These are phyloP conservation scores for Penicillium paradoxum DNA, from an alignment of 495 filamentous ascomycete genomes.

Conservation along the genomic window DNA sequence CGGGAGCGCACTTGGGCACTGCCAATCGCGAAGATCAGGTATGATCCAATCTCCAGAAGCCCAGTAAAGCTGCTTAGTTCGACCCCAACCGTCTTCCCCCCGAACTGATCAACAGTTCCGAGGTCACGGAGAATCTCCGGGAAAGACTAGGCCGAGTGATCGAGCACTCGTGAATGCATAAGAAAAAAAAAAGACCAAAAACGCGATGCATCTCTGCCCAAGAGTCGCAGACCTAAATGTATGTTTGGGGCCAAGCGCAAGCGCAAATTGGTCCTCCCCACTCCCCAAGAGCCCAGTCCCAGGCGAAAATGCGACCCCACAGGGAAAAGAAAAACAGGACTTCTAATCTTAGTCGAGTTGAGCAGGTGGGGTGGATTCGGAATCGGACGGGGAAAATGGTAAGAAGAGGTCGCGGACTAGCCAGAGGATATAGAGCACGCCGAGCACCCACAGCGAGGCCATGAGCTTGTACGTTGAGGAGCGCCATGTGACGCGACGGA, in stretches of 20 bases:
- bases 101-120: too few species aligned
- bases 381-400: constrained; percentile 24
- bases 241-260: too few species aligned
- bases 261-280: not conserved
- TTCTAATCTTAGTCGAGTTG: constrained; percentile 5
- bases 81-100: not conserved
- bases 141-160: too few species aligned
- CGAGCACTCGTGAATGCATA: not conserved
- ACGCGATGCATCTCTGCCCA: too few species aligned
- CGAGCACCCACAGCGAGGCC: constrained; percentile 44
- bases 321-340: not conserved
- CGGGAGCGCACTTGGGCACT: not conserved
- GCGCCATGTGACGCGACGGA: constrained; percentile 48
- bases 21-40: too few species aligned
- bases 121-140: constrained; percentile 4
- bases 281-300: not conserved
- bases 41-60: too few species aligned
- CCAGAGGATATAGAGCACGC: constrained; percentile 45
- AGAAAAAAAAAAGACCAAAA: too few species aligned
- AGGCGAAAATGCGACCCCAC: not conserved
- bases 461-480: constrained; percentile 48
- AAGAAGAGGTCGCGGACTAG: constrained; percentile 45
- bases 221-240: too few species aligned
- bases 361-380: constrained; percentile 11
- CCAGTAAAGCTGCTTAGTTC: too few species aligned